These are phyloP conservation scores for Drechslera avenae DNA, from an alignment of 2,329 filamentous ascomycete species.

Conservation along the genomic window DNA sequence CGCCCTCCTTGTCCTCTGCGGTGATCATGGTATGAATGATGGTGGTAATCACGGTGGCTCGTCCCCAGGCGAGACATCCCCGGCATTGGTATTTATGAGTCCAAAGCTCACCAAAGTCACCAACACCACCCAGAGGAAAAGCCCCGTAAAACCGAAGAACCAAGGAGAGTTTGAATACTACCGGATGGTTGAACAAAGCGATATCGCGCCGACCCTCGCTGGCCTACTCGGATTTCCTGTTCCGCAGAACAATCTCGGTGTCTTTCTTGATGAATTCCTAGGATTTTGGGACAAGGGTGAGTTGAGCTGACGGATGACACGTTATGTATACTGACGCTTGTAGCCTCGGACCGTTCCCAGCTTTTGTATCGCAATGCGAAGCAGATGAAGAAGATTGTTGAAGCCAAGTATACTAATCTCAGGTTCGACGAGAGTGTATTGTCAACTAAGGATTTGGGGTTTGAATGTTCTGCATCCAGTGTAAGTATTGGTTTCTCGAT, in stretches of 20 bases:
- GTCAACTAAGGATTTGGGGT: conserved; percentile 11
- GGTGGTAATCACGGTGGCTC: conserved; percentile 96
- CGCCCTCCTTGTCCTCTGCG: conserved; percentile 83
- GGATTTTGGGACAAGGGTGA: conserved; percentile 74
- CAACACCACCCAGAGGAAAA: conserved; percentile 33
- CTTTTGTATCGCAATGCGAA: conserved; percentile 77
- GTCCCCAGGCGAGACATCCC: conserved; percentile 89
- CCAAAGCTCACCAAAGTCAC: conserved; percentile 73
- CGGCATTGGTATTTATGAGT: conserved; percentile 88
- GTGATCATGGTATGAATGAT: conserved; percentile 99
- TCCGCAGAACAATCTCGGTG: conserved; percentile 86
- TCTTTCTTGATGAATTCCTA: conserved; percentile 80
- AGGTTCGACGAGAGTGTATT: conserved; percentile 50
- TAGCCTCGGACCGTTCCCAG: conserved; percentile 61
- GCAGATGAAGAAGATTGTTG: conserved; percentile 79
- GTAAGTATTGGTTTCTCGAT: background rate
- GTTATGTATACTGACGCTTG: conserved; percentile 30
- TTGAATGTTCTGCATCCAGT: conserved; percentile 16
- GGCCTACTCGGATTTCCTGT: conserved; percentile 86
- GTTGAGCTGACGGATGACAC: conserved; percentile 49
- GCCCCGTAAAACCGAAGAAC: conserved; percentile 62
- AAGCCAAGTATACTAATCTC: conserved; percentile 69
- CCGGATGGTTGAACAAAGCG: conserved; percentile 84
- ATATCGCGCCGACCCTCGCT: conserved; percentile 87
- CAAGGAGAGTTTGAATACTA: conserved; percentile 80